Evolutionary conservation across 2,329 filamentous ascomycete genomes (phyloP), one percentile per base, ranked within the genome.

Genomic region (Claviceps digitariae): DNA sequence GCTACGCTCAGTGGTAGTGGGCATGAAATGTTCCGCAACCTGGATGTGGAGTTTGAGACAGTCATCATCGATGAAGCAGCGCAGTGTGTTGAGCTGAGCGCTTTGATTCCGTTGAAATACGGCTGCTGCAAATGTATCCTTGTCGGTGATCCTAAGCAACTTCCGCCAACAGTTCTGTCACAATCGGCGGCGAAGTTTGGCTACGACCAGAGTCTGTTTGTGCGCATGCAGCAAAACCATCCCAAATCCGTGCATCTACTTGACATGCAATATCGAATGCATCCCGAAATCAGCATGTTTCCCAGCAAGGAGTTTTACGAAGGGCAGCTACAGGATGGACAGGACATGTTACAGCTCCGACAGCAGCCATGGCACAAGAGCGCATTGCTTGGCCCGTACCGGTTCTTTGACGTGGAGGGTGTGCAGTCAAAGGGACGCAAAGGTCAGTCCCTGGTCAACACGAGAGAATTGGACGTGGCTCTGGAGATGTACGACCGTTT

Each of bases 191-290:
- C 90, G 15, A 81, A 83, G 40, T 97, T 90, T 68, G 90, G 93
- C 58, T 98, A 97, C 69, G 91, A 97, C 64, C 93, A 98, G 71
- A 95, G 89, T 77, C 74, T 98, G 69, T 98, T 98, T 72, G 93
- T 97, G 52, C 86, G 93, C 36, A 98, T 98, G 91, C 93, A 97
- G 66, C 83, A 84, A 62, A 96, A 96, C 58, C 84, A 91, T 61
- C 87, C 89, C 1, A 75, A 86, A 34, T 86, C 94, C 58, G 83
- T 98, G 17, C 91, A 98, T 72, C 76, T 98, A 27, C 81, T 98
- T n/a, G 91, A 97, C 64, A 93, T 86, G 53, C 93, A 98, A 65
- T 98, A 98, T 67, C 93, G 93, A 69, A 98, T 98, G 94, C 93
- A 98, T 70, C 93, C 94, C 0, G 88, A 93, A 60, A 98, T 98